Evolutionary conservation across 179 eudicot species (phyloP).

Genomic region (Nepenthes alata): DNA sequence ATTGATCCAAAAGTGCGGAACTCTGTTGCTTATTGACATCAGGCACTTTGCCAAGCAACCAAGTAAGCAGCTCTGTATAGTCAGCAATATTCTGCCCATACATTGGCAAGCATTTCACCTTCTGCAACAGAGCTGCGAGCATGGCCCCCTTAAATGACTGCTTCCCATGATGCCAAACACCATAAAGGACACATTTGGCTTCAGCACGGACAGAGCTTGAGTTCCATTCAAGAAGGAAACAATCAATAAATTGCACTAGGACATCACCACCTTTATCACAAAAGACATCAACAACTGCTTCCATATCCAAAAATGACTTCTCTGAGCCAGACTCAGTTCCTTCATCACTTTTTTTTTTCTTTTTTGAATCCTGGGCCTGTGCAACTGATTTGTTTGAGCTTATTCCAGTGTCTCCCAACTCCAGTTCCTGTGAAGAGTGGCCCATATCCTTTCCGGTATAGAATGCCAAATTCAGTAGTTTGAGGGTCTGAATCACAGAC

Average conservation of each 20-base stretch:
- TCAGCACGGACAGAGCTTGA: slow-evolving; percentile 88
- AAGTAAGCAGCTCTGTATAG: slow-evolving; percentile 69
- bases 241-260: slow-evolving; percentile 75
- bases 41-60: slow-evolving; percentile 64
- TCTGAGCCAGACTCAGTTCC: slow-evolving; percentile 66
- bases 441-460: slow-evolving; percentile 72
- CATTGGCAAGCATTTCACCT: slow-evolving; percentile 70
- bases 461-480: slow-evolving; percentile 79
- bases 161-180: slow-evolving; percentile 92
- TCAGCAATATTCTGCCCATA: slow-evolving; percentile 90
- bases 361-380: slow-evolving; percentile 66
- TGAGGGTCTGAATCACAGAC: slow-evolving; percentile 82
- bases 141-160: slow-evolving; percentile 66
- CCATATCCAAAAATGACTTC: slow-evolving; percentile 89
- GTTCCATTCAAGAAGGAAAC: slow-evolving; percentile 92
- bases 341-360: slow-evolving; percentile 98
- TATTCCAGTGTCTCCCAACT: slow-evolving; percentile 53
- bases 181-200: slow-evolving; percentile 79
- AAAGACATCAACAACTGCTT: slow-evolving; percentile 66
- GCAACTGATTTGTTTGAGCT: slow-evolving; percentile 49
- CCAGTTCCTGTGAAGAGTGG: slow-evolving; percentile 50
- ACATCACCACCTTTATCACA: slow-evolving; percentile 55
- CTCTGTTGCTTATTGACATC: slow-evolving; percentile 64
- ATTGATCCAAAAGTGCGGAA: slow-evolving; percentile 65
- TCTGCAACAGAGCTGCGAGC: slow-evolving; percentile 64